Conservation (phyloP, 345 rosid genomes). For the Durio zibethinus region DNA sequence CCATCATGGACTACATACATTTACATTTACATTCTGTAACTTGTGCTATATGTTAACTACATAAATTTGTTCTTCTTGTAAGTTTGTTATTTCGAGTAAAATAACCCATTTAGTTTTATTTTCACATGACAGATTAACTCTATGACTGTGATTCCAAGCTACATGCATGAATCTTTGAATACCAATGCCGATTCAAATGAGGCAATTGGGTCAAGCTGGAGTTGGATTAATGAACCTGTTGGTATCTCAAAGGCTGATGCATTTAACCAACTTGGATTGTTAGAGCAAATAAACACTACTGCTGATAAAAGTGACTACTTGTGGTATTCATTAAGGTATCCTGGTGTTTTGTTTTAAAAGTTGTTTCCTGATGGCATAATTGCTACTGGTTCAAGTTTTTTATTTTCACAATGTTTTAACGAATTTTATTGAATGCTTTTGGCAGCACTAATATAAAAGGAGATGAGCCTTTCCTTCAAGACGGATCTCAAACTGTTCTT, state of each 20-base stretch:
- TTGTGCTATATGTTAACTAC: not conserved
- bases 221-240: conserved; percentile 74
- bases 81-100: not conserved
- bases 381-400: conserved; percentile 11
- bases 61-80: not conserved
- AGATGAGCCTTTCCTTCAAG: conserved; percentile 52
- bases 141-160: conserved; percentile 50
- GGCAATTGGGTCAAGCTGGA: conserved; percentile 58
- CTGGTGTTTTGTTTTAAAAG: not conserved
- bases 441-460: conserved; percentile 49
- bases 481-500: conserved; percentile 70
- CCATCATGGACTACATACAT: not conserved
- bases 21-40: not conserved
- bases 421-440: conserved; percentile 2
- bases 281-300: conserved; percentile 87
- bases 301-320: conserved; percentile 84
- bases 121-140: conserved; percentile 61
- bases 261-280: conserved; percentile 56
- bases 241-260: conserved; percentile 73
- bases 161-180: conserved; percentile 40
- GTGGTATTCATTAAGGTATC: conserved; percentile 88
- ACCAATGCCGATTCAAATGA: conserved; percentile 42
- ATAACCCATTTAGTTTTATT: not conserved
- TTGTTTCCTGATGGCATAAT: not conserved
- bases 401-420: not conserved